Evolutionary conservation across 164 flowering plant genomes (phyloP), one percentile per base, ranked within the genome.

Genomic region (Piper betle): DNA sequence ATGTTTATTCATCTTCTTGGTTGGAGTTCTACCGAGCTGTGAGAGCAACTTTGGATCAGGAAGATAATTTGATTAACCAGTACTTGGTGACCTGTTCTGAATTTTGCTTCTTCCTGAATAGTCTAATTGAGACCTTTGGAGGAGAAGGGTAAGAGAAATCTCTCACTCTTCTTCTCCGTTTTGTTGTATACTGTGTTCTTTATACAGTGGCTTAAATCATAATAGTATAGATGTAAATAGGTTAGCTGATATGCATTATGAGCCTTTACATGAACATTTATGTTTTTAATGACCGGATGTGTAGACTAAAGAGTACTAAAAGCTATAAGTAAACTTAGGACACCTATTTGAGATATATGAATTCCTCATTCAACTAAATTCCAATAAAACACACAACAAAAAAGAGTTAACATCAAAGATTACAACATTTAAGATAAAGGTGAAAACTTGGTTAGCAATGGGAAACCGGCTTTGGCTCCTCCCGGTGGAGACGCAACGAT

Each of bases 11-110:
- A 1, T 60, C 88, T 0, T 82, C 85, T n/a, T 91, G 98, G 98
- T 65, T 88, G 61, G 74, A 82, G 70, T 78, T 92, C 50, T 92
- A 92, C 72, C 67, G 71, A 37, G 84, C 84, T 5, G 96, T 92
- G 59, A 75, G 73, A 71, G 77, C 61, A 58, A 82, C 95, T 8
- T 66, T 92, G 80, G 81, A 83, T 62, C 67, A 39, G 11, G 72
- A 77, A 77, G 71, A 66, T 3, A 62, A 64, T 67, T 63, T 73
- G 72, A 66, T 77, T 57, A 58, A 73, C 46, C 84, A 77, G 64
- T 81, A 85, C 37, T 71, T 85, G 66, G 72, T 72, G 54, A 73
- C 85, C 53, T 86, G 85, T 74, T 78, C 82, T 60, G 83, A 79
- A 80, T 60, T 39, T 55, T 37, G 46, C 52, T 46, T 46, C 50